Percentiles rank a stretch among this genome's conserved stretches.
phyloP scores from a whole-genome alignment of 768 basidiomycete species.

The Mycena chlorophos region DNA sequence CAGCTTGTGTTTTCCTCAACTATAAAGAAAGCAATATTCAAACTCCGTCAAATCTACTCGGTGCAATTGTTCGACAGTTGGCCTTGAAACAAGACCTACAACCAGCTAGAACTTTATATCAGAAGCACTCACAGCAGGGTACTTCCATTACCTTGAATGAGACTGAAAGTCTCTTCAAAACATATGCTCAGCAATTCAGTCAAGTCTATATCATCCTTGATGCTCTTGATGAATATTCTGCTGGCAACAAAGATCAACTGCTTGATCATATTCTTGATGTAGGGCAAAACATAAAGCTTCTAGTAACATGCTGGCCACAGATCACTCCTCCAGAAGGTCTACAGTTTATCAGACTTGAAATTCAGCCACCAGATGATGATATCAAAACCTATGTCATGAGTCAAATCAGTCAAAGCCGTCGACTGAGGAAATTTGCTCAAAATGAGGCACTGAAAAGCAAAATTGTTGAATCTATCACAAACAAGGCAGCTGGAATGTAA shows the following conservation, averaged over 20 bases:
- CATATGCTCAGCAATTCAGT: not conserved
- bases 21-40: too few species aligned
- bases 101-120: not conserved
- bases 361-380: too few species aligned
- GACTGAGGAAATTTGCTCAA: too few species aligned
- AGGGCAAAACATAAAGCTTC: slow-evolving; percentile 1
- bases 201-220: slow-evolving; percentile 7
- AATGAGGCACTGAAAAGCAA: too few species aligned
- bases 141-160: not conserved
- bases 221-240: slow-evolving; percentile 12
- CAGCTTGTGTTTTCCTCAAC: too few species aligned
- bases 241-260: not conserved
- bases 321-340: too few species aligned
- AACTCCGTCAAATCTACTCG: too few species aligned
- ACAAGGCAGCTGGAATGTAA: not conserved
- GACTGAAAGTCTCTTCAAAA: not conserved
- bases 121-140: not conserved
- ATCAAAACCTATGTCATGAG: too few species aligned
- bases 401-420: too few species aligned
- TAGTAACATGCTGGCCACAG: slow-evolving; percentile 9
- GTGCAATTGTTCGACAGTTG: not conserved
- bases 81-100: not conserved
- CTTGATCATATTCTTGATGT: not conserved
- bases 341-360: too few species aligned
- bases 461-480: not conserved